Percentiles rank a stretch among this genome's conserved stretches.
phyloP scores from a whole-genome alignment of 2,329 filamentous ascomycete genomes.

The Aspergillus intermedius region DNA sequence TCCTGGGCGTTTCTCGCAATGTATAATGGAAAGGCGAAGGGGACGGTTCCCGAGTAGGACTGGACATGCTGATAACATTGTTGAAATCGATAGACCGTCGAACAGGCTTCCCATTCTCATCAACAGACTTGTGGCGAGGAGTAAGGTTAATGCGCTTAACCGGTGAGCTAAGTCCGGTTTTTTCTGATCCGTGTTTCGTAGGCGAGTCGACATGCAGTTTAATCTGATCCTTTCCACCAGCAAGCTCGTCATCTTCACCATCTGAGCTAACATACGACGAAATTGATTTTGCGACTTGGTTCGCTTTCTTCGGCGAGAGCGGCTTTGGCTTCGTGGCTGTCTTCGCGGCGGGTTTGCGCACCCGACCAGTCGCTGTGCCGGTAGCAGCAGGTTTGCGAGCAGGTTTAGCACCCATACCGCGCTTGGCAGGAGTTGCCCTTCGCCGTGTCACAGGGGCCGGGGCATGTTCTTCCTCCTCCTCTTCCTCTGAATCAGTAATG shows the following conservation, averaged over 20 bases:
- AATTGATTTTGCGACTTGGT: constrained; percentile 38
- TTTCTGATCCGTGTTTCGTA: constrained; percentile 21
- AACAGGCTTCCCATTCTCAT: constrained; percentile 28
- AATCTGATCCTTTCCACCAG: constrained; percentile 27
- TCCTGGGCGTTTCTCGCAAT: constrained; percentile 36
- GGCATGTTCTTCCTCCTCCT: constrained; percentile 26
- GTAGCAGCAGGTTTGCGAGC: constrained; percentile 36
- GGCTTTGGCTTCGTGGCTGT: constrained; percentile 29
- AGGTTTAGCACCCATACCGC: constrained; percentile 40
- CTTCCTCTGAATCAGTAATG: constrained; percentile 35
- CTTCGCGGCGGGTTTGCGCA: constrained; percentile 27
- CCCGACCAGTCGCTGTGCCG: constrained; percentile 12
- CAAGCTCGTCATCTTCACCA: constrained; percentile 40
- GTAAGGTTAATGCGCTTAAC: constrained; percentile 29
- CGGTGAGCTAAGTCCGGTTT: constrained; percentile 27
- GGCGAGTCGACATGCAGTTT: constrained; percentile 31
- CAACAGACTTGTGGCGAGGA: constrained; percentile 19
- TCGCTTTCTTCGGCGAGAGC: constrained; percentile 45
- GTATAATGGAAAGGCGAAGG: constrained; percentile 39
- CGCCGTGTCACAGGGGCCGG: constrained; percentile 18
- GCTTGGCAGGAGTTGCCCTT: constrained; percentile 17
- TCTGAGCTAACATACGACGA: constrained; percentile 32
- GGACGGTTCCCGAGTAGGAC: constrained; percentile 40
- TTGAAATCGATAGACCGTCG: constrained; percentile 25
- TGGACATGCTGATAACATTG: constrained; percentile 34